These are phyloP conservation scores for Glomus cerebriforme DNA, from an alignment of 192 early-diverging fungal genomes.

Conservation along the genomic window DNA sequence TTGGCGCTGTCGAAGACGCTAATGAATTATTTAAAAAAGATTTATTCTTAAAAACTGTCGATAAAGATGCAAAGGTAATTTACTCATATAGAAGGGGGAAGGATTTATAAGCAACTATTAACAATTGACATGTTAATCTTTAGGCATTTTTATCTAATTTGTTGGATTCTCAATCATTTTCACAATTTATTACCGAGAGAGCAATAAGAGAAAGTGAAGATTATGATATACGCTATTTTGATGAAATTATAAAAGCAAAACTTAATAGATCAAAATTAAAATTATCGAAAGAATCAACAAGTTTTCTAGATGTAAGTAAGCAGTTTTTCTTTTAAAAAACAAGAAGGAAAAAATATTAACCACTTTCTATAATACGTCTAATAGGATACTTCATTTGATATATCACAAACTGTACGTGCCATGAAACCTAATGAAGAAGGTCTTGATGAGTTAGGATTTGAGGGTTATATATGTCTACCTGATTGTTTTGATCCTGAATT, in stretches of 20 bases:
- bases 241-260: conserved; percentile 80
- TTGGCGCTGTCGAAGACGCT: background rate
- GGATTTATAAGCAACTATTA: conserved; percentile 3
- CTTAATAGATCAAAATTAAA: conserved; percentile 75
- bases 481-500: conserved; percentile 4
- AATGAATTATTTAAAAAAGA: conserved; percentile 53
- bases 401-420: conserved; percentile 21
- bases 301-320: conserved; percentile 54
- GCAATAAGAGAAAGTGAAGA: conserved; percentile 62
- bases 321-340: background rate
- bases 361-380: background rate
- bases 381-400: conserved; percentile 24
- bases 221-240: conserved; percentile 77
- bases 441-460: conserved; percentile 5
- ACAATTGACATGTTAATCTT: background rate
- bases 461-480: background rate
- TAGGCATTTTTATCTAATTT: conserved; percentile 66
- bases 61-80: conserved; percentile 55
- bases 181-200: conserved; percentile 76
- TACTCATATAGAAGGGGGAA: conserved; percentile 30
- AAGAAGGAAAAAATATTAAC: background rate
- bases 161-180: conserved; percentile 75
- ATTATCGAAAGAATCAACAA: conserved; percentile 67
- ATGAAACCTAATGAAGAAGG: conserved; percentile 11
- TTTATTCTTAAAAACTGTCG: conserved; percentile 57